These are phyloP conservation scores for Hydrangea macrophylla DNA, from an alignment of 148 eudicot genomes.

Conservation along the genomic window DNA sequence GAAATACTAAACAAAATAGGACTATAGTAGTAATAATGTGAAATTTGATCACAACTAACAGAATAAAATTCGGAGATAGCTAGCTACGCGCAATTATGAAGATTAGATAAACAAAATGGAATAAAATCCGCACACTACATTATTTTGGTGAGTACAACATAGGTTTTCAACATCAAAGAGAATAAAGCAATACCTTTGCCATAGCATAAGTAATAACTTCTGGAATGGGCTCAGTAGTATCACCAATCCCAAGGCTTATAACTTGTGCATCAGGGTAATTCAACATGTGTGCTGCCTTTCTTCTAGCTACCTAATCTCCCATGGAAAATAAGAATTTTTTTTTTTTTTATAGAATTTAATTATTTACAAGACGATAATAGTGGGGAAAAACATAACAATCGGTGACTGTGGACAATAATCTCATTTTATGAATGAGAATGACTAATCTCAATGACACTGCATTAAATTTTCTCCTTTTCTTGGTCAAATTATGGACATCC, in stretches of 20 bases:
- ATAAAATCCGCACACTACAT: no score
- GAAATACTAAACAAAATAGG: neutral
- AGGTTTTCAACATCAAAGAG: neutral
- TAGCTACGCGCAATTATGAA: no score
- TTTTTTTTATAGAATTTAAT: no score
- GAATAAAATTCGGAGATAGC: no score
- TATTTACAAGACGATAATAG: neutral
- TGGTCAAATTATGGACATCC: no score
- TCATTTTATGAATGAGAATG: neutral
- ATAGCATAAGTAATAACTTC: conserved; percentile 87
- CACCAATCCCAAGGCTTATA: conserved; percentile 93
- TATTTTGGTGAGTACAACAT: neutral
- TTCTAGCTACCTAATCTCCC: conserved; percentile 61
- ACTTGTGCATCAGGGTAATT: conserved; percentile 90
- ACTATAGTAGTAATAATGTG: neutral
- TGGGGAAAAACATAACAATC: no score
- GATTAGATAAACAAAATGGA: no score
- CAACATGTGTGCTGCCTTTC: conserved; percentile 63
- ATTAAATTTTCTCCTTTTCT: no score
- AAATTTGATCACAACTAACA: neutral
- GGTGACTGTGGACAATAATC: no score
- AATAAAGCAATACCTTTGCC: conserved; percentile 56
- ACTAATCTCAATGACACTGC: neutral
- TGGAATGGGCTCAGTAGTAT: conserved; percentile 92
- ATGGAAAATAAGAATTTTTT: neutral